Conservation (phyloP, 176 grass and related monocot species). For the Eleusine coracana region DNA sequence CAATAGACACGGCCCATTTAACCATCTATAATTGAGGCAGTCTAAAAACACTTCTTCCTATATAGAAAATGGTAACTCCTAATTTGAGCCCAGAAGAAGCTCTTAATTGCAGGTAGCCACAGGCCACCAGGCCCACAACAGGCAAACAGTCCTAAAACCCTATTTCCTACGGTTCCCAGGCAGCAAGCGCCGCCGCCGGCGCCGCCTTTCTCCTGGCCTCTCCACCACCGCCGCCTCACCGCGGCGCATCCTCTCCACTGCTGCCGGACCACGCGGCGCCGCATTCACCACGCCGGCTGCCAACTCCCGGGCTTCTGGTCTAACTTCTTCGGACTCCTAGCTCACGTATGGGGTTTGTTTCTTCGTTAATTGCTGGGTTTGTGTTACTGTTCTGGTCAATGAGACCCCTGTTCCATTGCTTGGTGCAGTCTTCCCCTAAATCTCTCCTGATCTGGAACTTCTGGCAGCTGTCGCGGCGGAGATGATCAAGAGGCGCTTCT, state of each 20-base stretch:
- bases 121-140: not conserved
- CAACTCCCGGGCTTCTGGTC: not conserved
- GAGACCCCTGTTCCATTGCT: not conserved
- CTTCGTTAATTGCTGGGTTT: not conserved
- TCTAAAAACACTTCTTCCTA: too few species aligned
- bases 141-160: not conserved
- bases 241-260: not conserved
- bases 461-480: not conserved
- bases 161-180: not conserved
- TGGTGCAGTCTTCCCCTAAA: not conserved
- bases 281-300: not conserved
- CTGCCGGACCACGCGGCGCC: not conserved
- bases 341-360: not conserved
- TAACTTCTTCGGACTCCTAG: not conserved
- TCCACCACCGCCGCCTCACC: too few species aligned
- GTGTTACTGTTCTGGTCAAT: not conserved
- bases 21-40: too few species aligned
- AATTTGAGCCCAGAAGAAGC: not conserved
- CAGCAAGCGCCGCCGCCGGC: not conserved
- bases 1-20: too few species aligned
- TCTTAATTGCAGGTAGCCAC: not conserved
- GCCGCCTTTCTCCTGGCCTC: not conserved
- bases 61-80: too few species aligned
- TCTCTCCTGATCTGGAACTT: not conserved
- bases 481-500: slow-evolving; percentile 89